Evolutionary conservation across 2,329 filamentous ascomycete genomes (phyloP).

Genomic region (Sporothrix phasma): DNA sequence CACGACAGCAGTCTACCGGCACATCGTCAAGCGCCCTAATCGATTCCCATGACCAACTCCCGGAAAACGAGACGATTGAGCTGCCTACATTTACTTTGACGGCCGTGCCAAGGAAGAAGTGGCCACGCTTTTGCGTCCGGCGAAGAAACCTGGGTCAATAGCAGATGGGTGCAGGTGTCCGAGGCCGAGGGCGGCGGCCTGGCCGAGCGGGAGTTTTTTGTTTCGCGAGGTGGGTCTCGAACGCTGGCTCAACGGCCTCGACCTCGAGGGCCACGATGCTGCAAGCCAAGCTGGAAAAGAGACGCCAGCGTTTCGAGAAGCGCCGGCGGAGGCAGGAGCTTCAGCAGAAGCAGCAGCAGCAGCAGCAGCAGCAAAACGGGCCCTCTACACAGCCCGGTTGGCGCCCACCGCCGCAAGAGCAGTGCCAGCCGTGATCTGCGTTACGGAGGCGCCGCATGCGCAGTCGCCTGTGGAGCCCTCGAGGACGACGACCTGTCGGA

Average conservation of each 20-base stretch:
- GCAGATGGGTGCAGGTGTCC: conserved; percentile 90
- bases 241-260: conserved; percentile 90
- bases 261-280: conserved; percentile 86
- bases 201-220: conserved; percentile 89
- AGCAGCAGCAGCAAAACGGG: conserved; percentile 19
- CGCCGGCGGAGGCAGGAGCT: conserved; percentile 53
- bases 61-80: conserved; percentile 96
- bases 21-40: conserved; percentile 78
- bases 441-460: conserved; percentile 66
- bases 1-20: conserved; percentile 38
- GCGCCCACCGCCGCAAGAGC: conserved; percentile 28
- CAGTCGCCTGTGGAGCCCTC: conserved; percentile 60
- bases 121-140: conserved; percentile 84
- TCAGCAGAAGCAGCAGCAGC: conserved; percentile 23
- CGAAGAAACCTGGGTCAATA: conserved; percentile 99
- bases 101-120: conserved; percentile 93
- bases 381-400: conserved; percentile 22
- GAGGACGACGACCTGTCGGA: conserved; percentile 52
- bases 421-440: conserved; percentile 47
- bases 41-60: conserved; percentile 80
- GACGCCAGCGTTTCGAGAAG: conserved; percentile 67
- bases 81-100: conserved; percentile 96
- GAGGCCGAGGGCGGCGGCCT: conserved; percentile 85
- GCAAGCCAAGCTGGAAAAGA: conserved; percentile 84
- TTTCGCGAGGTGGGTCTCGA: conserved; percentile 96